A percentile compares a stretch with the other conserved stretches of the same genome.
Evolutionary conservation across 495 filamentous ascomycete genomes (phyloP).

Genomic region (Aspergillus coremiiformis): DNA sequence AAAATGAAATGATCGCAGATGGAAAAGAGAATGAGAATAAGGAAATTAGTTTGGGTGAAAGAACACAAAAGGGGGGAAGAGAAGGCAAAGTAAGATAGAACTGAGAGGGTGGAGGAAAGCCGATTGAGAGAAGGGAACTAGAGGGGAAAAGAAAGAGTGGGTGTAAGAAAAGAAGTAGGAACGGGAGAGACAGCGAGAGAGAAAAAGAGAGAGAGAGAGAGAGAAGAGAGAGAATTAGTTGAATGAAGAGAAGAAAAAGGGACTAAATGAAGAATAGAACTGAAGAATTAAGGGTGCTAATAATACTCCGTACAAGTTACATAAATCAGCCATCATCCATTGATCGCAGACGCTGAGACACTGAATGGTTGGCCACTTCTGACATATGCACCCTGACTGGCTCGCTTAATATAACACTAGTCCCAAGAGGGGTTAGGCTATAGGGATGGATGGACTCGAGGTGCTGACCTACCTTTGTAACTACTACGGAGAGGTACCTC

Average conservation of each 20-base stretch:
- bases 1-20: conserved; percentile 21
- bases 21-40: conserved; percentile 8
- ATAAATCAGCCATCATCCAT: neutral
- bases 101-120: conserved; percentile 15
- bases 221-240: neutral
- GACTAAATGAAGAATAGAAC: too few relatives aligned
- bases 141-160: conserved; percentile 9
- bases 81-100: conserved; percentile 19
- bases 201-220: conserved; percentile 25
- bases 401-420: neutral
- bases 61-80: conserved; percentile 19
- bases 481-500: too few relatives aligned
- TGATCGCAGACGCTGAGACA: neutral
- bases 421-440: neutral
- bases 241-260: neutral
- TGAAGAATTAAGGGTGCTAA: neutral
- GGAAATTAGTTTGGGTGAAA: conserved; percentile 1
- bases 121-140: conserved; percentile 8
- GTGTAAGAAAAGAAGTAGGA: conserved; percentile 27
- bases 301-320: neutral
- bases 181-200: conserved; percentile 19
- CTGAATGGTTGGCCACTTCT: neutral
- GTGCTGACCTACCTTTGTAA: too few relatives aligned
- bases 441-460: too few relatives aligned
- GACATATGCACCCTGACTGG: neutral